Base-by-base conservation (phyloP, 164 flowering plant genomes). In the Paratinospora sagittata region DNA sequence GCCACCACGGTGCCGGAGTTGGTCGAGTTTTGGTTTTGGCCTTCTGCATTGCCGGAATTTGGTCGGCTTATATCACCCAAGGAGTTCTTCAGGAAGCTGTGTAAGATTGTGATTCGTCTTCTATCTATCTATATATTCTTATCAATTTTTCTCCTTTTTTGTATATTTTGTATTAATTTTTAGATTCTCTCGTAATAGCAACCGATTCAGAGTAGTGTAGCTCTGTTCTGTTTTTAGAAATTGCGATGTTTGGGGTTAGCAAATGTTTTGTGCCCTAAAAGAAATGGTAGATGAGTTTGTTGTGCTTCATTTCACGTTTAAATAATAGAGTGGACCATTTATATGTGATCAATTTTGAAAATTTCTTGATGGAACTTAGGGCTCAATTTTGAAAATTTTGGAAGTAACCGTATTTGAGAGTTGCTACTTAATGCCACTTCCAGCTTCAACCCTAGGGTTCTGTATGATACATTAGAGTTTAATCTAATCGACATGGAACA, bases 11-110 rank as follows among this genome's bases (percentile, higher is more conserved):
- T 65, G 63, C 84, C 74, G 96, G 98, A 14, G 71, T 85, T 76
- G 83, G 92, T 75, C 96, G 98, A 8, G 66, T 63, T 14, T 5
- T 88, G 43, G 75, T 91, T 23, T 75, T 91, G 75, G 81, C 80
- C 27, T 86, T 91, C 73, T 95, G 97, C 81, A 86, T 95, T 23
- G 90, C 89, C 70, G 98, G 98, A 24, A 95, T 95, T 49, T 95
- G 98, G 97, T 72, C 93, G 17, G 97, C 98, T 66, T 95, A 95
- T 69, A 95, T 95, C 21, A 89, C 87, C 23, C 98, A 94, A 83
- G 98, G 98, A 33, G 77, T 92, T 74, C 92, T 94, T 60, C 98
- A 92, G 57, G 97, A 94, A 77, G 86, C 91, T 60, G 71, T 94
- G 98, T 93, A 82, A 80, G 89, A 52, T 52, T 19, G n/a, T 1